Percentiles rank a stretch among this genome's conserved stretches.
Evolutionary conservation across 164 flowering plant genomes (phyloP).

Genomic region (Saururus chinensis): DNA sequence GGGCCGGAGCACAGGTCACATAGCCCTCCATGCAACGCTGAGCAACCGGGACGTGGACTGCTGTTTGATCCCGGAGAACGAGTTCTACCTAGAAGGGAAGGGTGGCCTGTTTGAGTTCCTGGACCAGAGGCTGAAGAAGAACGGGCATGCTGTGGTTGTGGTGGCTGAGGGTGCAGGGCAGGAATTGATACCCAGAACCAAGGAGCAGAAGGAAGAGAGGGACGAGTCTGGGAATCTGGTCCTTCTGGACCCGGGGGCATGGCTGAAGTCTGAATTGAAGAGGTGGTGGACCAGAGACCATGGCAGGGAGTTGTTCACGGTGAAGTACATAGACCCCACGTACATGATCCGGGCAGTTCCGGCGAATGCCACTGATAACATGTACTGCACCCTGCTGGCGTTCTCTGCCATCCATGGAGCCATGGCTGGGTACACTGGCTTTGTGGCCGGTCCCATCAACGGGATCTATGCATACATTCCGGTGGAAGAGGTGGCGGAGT

Average conservation of each 20-base stretch:
- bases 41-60: slow-evolving; percentile 85
- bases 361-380: slow-evolving; percentile 70
- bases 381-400: slow-evolving; percentile 72
- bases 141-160: slow-evolving; percentile 72
- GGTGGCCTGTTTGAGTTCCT: slow-evolving; percentile 71
- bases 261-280: slow-evolving; percentile 76
- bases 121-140: slow-evolving; percentile 30
- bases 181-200: slow-evolving; percentile 52
- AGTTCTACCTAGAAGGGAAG: slow-evolving; percentile 58
- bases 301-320: slow-evolving; percentile 47
- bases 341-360: slow-evolving; percentile 85
- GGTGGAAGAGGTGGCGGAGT: slow-evolving; percentile 44
- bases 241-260: slow-evolving; percentile 70
- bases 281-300: slow-evolving; percentile 72
- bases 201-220: slow-evolving; percentile 37
- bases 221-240: slow-evolving; percentile 80
- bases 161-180: slow-evolving; percentile 92
- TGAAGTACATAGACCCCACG: slow-evolving; percentile 81
- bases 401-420: slow-evolving; percentile 80
- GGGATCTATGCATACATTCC: slow-evolving; percentile 77
- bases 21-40: slow-evolving; percentile 67
- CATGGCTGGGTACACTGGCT: slow-evolving; percentile 86
- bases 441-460: slow-evolving; percentile 66
- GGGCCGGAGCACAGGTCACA: slow-evolving; percentile 90
- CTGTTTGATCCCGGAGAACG: slow-evolving; percentile 69